Conservation (phyloP, 176 grass and related monocot species). For the Eragrostis nindensis region DNA sequence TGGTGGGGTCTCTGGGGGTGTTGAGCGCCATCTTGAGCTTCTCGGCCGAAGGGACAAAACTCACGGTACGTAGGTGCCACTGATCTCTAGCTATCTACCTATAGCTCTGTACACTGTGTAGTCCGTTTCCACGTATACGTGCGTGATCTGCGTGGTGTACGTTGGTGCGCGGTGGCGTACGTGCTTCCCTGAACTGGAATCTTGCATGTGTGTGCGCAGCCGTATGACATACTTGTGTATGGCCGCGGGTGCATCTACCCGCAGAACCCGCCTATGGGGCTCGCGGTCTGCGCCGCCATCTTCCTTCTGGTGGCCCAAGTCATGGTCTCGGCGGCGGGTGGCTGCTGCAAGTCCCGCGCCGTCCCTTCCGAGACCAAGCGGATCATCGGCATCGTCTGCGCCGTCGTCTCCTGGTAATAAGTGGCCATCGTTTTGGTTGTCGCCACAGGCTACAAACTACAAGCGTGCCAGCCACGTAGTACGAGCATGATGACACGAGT, state of each 20-base stretch:
- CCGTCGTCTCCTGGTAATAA: background rate
- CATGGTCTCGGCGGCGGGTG: slow-evolving; percentile 2
- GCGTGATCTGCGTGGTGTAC: no score
- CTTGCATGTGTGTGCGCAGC: background rate
- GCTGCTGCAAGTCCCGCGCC: slow-evolving; percentile 37
- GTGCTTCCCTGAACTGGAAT: no score
- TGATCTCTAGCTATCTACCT: no score
- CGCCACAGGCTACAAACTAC: no score
- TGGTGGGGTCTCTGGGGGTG: background rate
- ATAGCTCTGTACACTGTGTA: no score
- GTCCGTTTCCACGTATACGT: no score
- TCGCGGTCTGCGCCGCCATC: slow-evolving; percentile 31
- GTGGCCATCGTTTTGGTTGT: no score
- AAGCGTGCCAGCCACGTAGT: no score
- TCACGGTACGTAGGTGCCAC: slow-evolving; percentile 26
- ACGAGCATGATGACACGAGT: no score
- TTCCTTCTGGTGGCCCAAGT: slow-evolving; percentile 37
- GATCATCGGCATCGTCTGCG: background rate
- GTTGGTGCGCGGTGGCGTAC: no score
- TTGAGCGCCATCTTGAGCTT: slow-evolving; percentile 27
- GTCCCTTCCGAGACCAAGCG: slow-evolving; percentile 3
- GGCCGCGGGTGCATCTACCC: slow-evolving; percentile 13
- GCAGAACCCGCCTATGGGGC: background rate
- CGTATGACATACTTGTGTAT: background rate
- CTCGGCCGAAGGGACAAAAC: slow-evolving; percentile 36